A percentile compares a stretch with the other conserved stretches of the same genome.
Conservation (phyloP, 2,329 filamentous ascomycete genomes). For the Colletotrichum sublineola region DNA sequence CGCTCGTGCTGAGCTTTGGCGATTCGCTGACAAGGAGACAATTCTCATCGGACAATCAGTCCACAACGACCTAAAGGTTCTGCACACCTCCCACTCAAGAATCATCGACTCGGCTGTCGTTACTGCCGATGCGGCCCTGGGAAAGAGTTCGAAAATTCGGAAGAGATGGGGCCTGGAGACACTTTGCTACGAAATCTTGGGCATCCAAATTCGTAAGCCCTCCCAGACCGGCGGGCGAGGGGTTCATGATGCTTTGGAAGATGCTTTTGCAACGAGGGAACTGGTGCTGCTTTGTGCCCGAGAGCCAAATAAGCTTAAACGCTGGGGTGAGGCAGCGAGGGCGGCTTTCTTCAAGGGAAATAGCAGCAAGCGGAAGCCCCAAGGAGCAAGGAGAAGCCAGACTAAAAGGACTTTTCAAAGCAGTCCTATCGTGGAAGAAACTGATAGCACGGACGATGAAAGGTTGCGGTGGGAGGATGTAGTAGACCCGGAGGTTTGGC, state of each 20-base stretch:
- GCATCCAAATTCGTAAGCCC: neutral
- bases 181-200: neutral
- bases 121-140: slow-evolving; percentile 46
- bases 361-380: too few relatives aligned
- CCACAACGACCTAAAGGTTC: slow-evolving; percentile 57
- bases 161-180: slow-evolving; percentile 2
- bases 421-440: neutral
- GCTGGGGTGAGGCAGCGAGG: neutral
- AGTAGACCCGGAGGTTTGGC: neutral
- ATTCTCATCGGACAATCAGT: slow-evolving; percentile 64
- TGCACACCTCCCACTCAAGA: slow-evolving; percentile 57
- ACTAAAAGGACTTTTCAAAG: too few relatives aligned
- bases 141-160: neutral
- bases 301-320: neutral
- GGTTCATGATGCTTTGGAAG: neutral
- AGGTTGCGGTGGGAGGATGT: slow-evolving; percentile 5
- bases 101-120: slow-evolving; percentile 61
- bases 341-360: neutral
- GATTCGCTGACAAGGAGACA: slow-evolving; percentile 57
- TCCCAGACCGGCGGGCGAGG: neutral
- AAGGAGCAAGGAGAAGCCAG: too few relatives aligned
- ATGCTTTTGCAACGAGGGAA: slow-evolving; percentile 4
- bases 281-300: neutral
- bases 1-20: slow-evolving; percentile 58
- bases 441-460: too few relatives aligned